A percentile compares a stretch with the other conserved stretches of the same genome.
These are phyloP conservation scores for Eucalyptus decipiens DNA, from an alignment of 345 rosid genomes.

Conservation along the genomic window DNA sequence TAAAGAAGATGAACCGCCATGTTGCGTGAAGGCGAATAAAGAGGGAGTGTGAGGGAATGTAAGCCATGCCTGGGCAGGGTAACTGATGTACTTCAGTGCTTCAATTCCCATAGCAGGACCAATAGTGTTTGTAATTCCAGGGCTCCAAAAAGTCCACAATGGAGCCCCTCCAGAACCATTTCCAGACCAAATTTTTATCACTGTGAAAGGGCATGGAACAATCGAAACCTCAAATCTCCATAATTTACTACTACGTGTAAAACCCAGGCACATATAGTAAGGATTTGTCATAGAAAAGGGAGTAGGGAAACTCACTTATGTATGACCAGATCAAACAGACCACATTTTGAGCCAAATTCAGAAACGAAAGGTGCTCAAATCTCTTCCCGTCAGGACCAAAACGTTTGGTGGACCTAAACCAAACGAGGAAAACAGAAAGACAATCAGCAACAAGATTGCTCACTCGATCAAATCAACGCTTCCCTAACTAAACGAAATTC, in stretches of 20 bases:
- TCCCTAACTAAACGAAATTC: neutral
- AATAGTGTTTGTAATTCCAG: slow-evolving; percentile 92
- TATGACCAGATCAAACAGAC: slow-evolving; percentile 87
- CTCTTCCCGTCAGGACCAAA: slow-evolving; percentile 81
- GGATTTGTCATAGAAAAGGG: neutral
- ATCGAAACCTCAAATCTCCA: neutral
- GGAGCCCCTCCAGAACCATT: slow-evolving; percentile 64
- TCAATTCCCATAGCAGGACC: slow-evolving; percentile 99
- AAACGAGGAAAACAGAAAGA: neutral
- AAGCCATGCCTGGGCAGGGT: slow-evolving; percentile 84
- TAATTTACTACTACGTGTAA: neutral
- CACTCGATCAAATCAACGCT: neutral
- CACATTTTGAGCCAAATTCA: slow-evolving; percentile 88
- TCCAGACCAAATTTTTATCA: slow-evolving; percentile 89
- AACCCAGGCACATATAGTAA: neutral
- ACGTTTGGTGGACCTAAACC: slow-evolving; percentile 70
- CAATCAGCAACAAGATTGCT: neutral
- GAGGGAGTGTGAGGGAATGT: neutral
- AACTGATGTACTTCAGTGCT: slow-evolving; percentile 92
- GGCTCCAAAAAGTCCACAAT: slow-evolving; percentile 95
- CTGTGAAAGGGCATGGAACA: slow-evolving; percentile 9
- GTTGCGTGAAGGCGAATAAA: neutral
- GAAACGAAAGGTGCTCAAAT: slow-evolving; percentile 82
- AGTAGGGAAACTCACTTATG: slow-evolving; percentile 46
- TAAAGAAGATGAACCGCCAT: neutral